A percentile compares a stretch with the other conserved stretches of the same genome.
These are phyloP conservation scores for Dryadomyces quercivorus DNA, from an alignment of 2,329 filamentous ascomycete species.

Conservation along the genomic window DNA sequence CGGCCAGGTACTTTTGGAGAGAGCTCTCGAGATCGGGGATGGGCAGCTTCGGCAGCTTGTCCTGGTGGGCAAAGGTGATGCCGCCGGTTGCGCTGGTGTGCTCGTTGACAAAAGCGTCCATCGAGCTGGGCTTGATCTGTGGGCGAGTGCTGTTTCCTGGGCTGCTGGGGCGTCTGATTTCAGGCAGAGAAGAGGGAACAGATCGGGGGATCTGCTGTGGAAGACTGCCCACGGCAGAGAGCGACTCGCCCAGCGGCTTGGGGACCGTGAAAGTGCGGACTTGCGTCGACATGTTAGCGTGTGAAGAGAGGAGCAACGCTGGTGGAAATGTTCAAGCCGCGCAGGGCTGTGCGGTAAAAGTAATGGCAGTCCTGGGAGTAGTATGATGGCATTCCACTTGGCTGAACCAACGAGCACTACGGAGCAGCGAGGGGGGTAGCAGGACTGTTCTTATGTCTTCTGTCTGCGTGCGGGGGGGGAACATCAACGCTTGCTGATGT, in stretches of 20 bases:
- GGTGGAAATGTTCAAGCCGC: conserved; percentile 73
- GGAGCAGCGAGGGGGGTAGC: no score
- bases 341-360: conserved; percentile 82
- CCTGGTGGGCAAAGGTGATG: conserved; percentile 81
- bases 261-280: conserved; percentile 58
- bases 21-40: conserved; percentile 78
- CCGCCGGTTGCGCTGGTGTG: conserved; percentile 47
- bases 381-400: conserved; percentile 63
- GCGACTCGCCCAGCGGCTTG: conserved; percentile 58
- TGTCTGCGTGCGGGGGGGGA: no score
- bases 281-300: conserved; percentile 49
- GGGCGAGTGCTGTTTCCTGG: conserved; percentile 6
- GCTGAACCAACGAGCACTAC: no score
- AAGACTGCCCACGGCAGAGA: conserved; percentile 33
- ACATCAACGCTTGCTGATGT: neutral
- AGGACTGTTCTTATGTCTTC: no score
- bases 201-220: conserved; percentile 24
- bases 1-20: conserved; percentile 66
- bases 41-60: conserved; percentile 79
- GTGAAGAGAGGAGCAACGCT: conserved; percentile 63
- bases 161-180: conserved; percentile 20
- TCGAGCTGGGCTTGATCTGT: conserved; percentile 11
- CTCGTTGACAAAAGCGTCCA: conserved; percentile 27
- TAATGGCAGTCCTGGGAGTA: conserved; percentile 83
- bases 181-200: conserved; percentile 19